Evolutionary conservation across 257 asterid species (phyloP), one percentile per base, ranked within the genome.

Genomic region (Solanum okadae): DNA sequence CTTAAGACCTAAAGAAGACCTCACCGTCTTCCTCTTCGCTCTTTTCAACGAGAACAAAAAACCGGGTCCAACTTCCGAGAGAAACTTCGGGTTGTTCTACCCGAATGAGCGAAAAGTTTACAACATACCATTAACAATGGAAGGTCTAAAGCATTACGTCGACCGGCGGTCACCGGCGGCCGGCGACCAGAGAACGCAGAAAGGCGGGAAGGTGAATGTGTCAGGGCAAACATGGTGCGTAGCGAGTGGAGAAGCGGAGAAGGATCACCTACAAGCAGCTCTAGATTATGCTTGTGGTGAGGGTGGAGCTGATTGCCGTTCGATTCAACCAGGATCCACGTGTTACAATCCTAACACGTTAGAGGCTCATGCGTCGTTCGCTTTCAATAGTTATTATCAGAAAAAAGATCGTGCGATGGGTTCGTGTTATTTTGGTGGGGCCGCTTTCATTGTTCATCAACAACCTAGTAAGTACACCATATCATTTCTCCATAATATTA

Each of bases 221-320:
- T 20, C 90, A 10, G 99, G 99, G 29, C 92, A 93, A 91, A 94
- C 93, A 13, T 97, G 99, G 99, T 97, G 99, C 16, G 99, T 97
- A 23, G 99, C 99, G 12, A 93, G 91, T 68, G 93, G 85, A 38
- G 94, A 92, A 14, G 95, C 85, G 35, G 98, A 91, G 83, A 93
- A 90, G 29, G 94, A 91, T 8, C 91, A 88, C 93, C 94, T 97
- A 92, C 99, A 97, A 92, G 86, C 82, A 68, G 98, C 94, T 83
- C 92, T 97, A 88, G 99, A 97, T 87, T 97, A 87, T 27, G 99
- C 99, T 6, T 97, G 99, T 73, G 99, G 99, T 13, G 96, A 92
- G 37, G 99, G 98, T 2, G 98, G 98, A 5, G 98, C 99, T 18
- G 94, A 97, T 35, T 97, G 99, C 96, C 98, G 93, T 91, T 94